A percentile compares a stretch with the other conserved stretches of the same genome.
Evolutionary conservation across 2,329 filamentous ascomycete genomes (phyloP).

Genomic region (Dryadomyces quercus-mongolicae): DNA sequence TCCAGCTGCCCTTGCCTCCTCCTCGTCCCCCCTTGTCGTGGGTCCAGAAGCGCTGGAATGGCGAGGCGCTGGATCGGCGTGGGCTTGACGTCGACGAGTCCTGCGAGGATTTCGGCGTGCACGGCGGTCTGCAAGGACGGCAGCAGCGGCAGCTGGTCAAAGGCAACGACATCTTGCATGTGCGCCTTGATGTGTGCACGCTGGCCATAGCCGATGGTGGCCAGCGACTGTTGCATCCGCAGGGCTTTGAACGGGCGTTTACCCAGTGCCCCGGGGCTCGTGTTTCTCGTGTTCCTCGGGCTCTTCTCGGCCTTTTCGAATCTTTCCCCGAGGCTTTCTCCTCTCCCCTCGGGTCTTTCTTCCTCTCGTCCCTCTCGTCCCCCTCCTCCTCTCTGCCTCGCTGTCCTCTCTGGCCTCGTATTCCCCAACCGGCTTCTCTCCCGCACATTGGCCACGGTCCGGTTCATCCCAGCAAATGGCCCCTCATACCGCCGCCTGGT

Average conservation of each 20-base stretch:
- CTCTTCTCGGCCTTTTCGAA: not conserved
- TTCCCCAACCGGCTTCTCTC: constrained; percentile 12
- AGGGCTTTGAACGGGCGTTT: constrained; percentile 58
- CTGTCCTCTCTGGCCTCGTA: not conserved
- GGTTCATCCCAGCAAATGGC: constrained; percentile 45
- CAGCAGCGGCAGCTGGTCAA: constrained; percentile 69
- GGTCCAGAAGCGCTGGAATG: constrained; percentile 66
- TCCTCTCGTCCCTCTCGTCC: not conserved
- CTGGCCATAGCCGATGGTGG: constrained; percentile 64
- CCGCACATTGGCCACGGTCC: constrained; percentile 34
- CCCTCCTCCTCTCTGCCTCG: constrained; percentile 5
- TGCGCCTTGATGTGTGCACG: constrained; percentile 37
- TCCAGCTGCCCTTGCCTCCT: not conserved
- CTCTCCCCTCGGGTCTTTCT: not conserved
- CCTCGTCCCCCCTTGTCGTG: constrained; percentile 2
- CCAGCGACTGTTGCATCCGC: constrained; percentile 81
- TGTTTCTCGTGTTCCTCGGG: not conserved
- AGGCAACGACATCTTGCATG: constrained; percentile 60
- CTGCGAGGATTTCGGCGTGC: constrained; percentile 58
- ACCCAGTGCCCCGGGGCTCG: constrained; percentile 5
- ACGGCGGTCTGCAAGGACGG: constrained; percentile 62
- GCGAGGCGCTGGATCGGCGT: constrained; percentile 85
- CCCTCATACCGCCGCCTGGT: constrained; percentile 30
- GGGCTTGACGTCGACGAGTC: constrained; percentile 62
- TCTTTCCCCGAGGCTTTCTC: too few relatives aligned